A percentile compares a stretch with the other conserved stretches of the same genome.
Evolutionary conservation across 2,329 filamentous ascomycete genomes (phyloP).

Genomic region (Annulohypoxylon truncatum): DNA sequence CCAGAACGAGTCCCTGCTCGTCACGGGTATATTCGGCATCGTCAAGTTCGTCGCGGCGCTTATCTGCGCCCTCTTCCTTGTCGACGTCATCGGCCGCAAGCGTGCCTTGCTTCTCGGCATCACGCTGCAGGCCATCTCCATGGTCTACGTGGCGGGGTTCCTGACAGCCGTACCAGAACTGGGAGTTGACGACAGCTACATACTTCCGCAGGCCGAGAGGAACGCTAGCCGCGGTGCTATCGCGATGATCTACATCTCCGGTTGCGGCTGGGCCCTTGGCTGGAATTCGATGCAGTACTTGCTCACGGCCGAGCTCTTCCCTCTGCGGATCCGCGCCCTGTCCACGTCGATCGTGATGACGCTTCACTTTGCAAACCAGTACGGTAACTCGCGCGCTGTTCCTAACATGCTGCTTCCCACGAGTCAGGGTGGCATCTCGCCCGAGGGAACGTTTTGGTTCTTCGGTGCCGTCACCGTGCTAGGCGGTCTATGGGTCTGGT

Average conservation of each 20-base stretch:
- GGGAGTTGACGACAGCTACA: slow-evolving; percentile 60
- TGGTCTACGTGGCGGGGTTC: slow-evolving; percentile 72
- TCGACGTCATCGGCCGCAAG: slow-evolving; percentile 83
- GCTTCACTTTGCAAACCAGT: slow-evolving; percentile 82
- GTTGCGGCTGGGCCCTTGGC: slow-evolving; percentile 75
- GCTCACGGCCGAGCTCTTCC: slow-evolving; percentile 81
- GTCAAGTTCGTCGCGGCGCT: slow-evolving; percentile 77
- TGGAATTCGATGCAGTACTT: slow-evolving; percentile 86
- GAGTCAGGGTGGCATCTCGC: slow-evolving; percentile 60
- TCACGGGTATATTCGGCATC: slow-evolving; percentile 80
- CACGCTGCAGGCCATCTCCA: slow-evolving; percentile 67
- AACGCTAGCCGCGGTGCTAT: slow-evolving; percentile 74
- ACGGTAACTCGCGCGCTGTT: slow-evolving; percentile 79
- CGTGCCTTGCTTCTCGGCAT: slow-evolving; percentile 71
- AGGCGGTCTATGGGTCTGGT: slow-evolving; percentile 76
- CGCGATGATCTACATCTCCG: slow-evolving; percentile 78
- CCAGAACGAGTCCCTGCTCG: slow-evolving; percentile 74
- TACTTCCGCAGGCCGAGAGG: slow-evolving; percentile 61
- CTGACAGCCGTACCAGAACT: slow-evolving; percentile 71
- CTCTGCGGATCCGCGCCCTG: slow-evolving; percentile 77
- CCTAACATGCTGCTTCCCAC: slow-evolving; percentile 75
- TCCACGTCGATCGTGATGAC: slow-evolving; percentile 80
- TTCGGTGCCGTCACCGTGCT: slow-evolving; percentile 76
- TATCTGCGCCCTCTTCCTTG: slow-evolving; percentile 79
- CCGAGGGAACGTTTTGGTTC: slow-evolving; percentile 80